Percentiles rank a stretch among this genome's conserved stretches.
Conservation (phyloP, 352 stramenopile genomes). For the Peronospora tabacina region DNA sequence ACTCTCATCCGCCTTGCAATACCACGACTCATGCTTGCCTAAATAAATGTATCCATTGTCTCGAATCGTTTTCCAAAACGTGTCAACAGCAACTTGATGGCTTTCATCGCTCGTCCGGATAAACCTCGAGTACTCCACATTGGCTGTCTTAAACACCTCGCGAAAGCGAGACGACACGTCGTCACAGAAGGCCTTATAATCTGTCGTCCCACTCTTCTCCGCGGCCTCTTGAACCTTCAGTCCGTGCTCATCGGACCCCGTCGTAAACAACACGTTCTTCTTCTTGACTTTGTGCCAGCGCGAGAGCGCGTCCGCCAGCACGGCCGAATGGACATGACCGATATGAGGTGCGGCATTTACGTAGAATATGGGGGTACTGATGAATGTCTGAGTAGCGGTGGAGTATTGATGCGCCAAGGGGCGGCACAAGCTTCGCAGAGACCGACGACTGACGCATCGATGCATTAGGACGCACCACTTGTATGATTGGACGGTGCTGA, state of each 20-base stretch:
- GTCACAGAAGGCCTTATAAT: conserved; percentile 88
- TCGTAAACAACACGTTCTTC: conserved; percentile 88
- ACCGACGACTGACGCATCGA: not conserved
- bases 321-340: conserved; percentile 95
- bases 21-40: conserved; percentile 96
- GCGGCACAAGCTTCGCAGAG: not conserved
- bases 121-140: conserved; percentile 92
- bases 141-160: conserved; percentile 83
- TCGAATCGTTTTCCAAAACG: conserved; percentile 89
- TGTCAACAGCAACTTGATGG: conserved; percentile 87
- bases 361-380: conserved; percentile 99
- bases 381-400: conserved; percentile 26
- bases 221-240: conserved; percentile 94
- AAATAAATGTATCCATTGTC: conserved; percentile 94
- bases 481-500: too few relatives aligned
- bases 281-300: conserved; percentile 67
- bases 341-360: conserved; percentile 99
- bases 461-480: not conserved
- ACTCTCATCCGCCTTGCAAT: conserved; percentile 97
- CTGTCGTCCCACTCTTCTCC: conserved; percentile 69
- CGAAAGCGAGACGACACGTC: conserved; percentile 87
- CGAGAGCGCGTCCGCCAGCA: conserved; percentile 83
- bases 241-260: conserved; percentile 98
- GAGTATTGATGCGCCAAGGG: not conserved
- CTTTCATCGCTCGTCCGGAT: conserved; percentile 94